phyloP scores from a whole-genome alignment of 306 rosid genomes.

The Castanopsis chinensis region DNA sequence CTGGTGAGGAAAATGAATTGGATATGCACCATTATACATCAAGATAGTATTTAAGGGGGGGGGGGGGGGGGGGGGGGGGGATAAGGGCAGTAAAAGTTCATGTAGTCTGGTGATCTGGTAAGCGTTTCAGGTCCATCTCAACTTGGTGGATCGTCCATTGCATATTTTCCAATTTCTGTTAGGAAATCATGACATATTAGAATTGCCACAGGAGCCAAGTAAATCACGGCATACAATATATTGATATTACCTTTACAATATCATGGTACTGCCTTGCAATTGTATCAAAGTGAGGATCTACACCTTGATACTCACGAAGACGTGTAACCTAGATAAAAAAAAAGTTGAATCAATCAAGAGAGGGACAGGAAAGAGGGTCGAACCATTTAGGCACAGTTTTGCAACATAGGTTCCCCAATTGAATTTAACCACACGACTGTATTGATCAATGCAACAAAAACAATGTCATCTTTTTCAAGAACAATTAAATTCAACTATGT shows the following conservation, averaged over 20 bases:
- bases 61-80: no score
- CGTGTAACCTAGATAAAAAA: conserved; percentile 67
- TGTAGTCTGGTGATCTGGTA: conserved; percentile 51
- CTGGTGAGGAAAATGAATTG: no score
- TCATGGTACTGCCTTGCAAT: conserved; percentile 87
- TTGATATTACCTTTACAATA: conserved; percentile 53
- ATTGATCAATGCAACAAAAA: no score
- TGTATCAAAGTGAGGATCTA: conserved; percentile 86
- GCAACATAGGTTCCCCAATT: no score
- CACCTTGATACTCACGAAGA: conserved; percentile 85
- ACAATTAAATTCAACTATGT: no score
- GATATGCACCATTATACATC: no score
- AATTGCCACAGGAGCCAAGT: not conserved
- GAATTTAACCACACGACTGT: no score
- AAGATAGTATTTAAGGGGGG: no score
- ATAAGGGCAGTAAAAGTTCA: conserved; percentile 16
- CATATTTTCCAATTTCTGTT: conserved; percentile 88
- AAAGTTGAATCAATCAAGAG: not conserved
- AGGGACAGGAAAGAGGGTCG: not conserved
- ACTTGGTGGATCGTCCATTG: conserved; percentile 96
- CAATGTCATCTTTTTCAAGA: no score
- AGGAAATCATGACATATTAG: not conserved
- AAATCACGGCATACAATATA: not conserved
- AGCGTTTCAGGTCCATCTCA: conserved; percentile 78
- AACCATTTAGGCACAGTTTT: not conserved